These are phyloP conservation scores for Coniella lustricola DNA, from an alignment of 2,329 filamentous ascomycete genomes.

Conservation along the genomic window DNA sequence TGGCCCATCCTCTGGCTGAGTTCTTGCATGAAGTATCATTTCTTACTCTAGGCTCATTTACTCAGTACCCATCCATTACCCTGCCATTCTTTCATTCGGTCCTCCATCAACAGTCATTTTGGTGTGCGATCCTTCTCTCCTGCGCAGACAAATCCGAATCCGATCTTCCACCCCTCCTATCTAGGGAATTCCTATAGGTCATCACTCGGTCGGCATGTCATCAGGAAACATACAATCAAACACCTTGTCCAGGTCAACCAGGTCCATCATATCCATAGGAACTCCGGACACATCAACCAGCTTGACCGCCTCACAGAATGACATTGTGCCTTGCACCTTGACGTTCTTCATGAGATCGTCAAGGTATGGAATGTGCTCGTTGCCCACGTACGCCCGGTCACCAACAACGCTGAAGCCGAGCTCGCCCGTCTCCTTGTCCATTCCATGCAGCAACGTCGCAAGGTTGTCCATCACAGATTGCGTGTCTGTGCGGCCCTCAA, in stretches of 20 bases:
- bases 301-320: not conserved
- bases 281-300: not conserved
- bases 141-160: too few relatives aligned
- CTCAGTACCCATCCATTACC: too few relatives aligned
- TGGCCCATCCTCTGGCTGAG: too few relatives aligned
- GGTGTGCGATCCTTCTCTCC: too few relatives aligned
- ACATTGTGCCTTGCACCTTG: not conserved
- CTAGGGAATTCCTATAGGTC: too few relatives aligned
- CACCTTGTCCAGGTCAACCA: not conserved
- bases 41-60: too few relatives aligned
- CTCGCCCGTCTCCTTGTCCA: slow-evolving; percentile 28
- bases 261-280: not conserved
- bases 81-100: too few relatives aligned
- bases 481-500: slow-evolving; percentile 36
- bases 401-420: slow-evolving; percentile 34
- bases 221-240: not conserved
- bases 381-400: slow-evolving; percentile 34
- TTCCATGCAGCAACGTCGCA: slow-evolving; percentile 30
- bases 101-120: too few relatives aligned
- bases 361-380: slow-evolving; percentile 36
- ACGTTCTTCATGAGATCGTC: slow-evolving; percentile 35
- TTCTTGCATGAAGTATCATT: too few relatives aligned
- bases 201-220: too few relatives aligned
- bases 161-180: too few relatives aligned
- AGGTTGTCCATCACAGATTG: slow-evolving; percentile 35